Evolutionary conservation across 2,329 filamentous ascomycete genomes (phyloP).

Genomic region (Neoascochyta sp.): DNA sequence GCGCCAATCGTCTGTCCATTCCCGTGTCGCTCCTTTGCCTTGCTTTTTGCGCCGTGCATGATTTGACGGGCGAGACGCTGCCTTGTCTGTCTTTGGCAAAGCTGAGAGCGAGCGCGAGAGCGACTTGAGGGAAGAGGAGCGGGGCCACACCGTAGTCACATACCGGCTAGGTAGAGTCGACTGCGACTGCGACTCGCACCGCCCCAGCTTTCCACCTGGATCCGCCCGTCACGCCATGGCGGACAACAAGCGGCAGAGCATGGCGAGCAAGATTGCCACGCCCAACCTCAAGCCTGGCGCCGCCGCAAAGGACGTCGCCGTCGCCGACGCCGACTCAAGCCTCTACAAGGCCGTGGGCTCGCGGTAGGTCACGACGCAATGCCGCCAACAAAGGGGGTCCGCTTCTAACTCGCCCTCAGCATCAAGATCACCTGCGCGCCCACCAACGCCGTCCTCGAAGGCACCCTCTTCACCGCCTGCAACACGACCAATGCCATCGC

Average conservation of each 20-base stretch:
- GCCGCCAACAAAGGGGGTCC: too few species aligned
- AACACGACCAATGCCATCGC: constrained; percentile 59
- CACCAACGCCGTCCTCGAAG: constrained; percentile 54
- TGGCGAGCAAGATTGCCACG: constrained; percentile 52
- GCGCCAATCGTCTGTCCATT: constrained; percentile 23
- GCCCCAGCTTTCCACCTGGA: too few species aligned
- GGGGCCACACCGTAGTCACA: too few species aligned
- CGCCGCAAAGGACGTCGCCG: constrained; percentile 44
- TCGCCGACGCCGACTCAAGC: constrained; percentile 51
- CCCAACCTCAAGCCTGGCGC: constrained; percentile 44
- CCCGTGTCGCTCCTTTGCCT: constrained; percentile 43
- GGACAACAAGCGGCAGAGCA: constrained; percentile 57
- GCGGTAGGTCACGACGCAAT: too few species aligned
- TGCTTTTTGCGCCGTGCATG: constrained; percentile 36
- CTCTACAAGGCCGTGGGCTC: constrained; percentile 60
- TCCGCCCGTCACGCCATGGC: too few species aligned
- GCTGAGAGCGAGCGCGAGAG: too few species aligned
- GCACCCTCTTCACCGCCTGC: constrained; percentile 60
- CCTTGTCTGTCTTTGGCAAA: constrained; percentile 4
- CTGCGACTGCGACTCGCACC: background rate
- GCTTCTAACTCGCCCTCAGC: too few species aligned
- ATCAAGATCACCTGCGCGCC: constrained; percentile 56
- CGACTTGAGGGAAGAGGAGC: too few species aligned
- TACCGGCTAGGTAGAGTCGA: too few species aligned
- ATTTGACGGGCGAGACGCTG: constrained; percentile 5